Percentiles rank a stretch among this genome's conserved stretches.
phyloP scores from a whole-genome alignment of 129 eudicot species.

The Chrysanthemum lavandulifolium region DNA sequence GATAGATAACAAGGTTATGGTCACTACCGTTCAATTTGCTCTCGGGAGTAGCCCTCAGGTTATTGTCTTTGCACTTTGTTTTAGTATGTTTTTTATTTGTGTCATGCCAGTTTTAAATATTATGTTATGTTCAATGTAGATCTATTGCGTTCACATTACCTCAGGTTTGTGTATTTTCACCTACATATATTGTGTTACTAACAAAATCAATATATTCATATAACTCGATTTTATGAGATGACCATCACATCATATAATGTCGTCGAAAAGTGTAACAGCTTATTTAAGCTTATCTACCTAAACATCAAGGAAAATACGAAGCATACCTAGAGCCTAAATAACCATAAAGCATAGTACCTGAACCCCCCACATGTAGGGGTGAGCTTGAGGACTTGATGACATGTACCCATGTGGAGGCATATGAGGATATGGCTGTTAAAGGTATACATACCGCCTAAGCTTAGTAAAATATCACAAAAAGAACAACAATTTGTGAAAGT shows the following conservation, averaged over 20 bases:
- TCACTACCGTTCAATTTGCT: too few species aligned
- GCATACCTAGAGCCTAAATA: slow-evolving; percentile 8
- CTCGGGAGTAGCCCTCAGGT: slow-evolving; percentile 67
- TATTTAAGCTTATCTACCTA: background rate
- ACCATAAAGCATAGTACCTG: slow-evolving; percentile 40
- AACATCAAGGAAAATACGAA: background rate
- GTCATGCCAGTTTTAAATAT: slow-evolving; percentile 10
- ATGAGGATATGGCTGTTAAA: slow-evolving; percentile 88
- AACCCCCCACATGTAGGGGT: slow-evolving; percentile 87
- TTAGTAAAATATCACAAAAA: slow-evolving; percentile 27
- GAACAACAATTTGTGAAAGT: slow-evolving; percentile 3
- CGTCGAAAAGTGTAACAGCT: background rate
- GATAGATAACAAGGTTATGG: too few species aligned
- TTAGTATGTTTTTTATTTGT: background rate
- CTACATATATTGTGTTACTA: too few species aligned
- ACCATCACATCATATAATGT: too few species aligned
- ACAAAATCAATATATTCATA: too few species aligned
- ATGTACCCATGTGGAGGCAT: slow-evolving; percentile 94
- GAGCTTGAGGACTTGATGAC: slow-evolving; percentile 88
- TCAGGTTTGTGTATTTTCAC: background rate
- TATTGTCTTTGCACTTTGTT: slow-evolving; percentile 19
- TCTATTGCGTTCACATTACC: too few species aligned
- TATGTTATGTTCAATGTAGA: slow-evolving; percentile 4
- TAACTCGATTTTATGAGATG: too few species aligned
- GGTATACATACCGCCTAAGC: slow-evolving; percentile 21